Evolutionary conservation across 495 filamentous ascomycete species (phyloP), one percentile per base, ranked within the genome.

Genomic region (Chaetomium cochliodes): DNA sequence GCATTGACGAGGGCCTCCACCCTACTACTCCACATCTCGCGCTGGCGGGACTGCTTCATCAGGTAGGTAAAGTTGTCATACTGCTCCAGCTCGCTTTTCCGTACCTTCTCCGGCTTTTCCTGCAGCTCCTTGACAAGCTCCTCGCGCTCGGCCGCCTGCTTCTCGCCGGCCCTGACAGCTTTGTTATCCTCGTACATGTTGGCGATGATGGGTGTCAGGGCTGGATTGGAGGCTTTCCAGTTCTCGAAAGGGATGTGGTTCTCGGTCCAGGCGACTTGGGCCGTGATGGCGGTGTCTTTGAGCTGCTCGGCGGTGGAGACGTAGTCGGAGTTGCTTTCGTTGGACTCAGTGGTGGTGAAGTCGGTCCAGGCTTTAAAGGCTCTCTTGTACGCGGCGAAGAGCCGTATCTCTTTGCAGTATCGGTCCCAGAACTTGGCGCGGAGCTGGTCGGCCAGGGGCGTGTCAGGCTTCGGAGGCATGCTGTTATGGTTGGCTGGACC

Each of bases 21-120:
- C 18, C 63, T n/a, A 25, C 23, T 6, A 0, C 63, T 46, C 63
- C 63, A 65, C 11, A 65, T 28, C 25, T 59, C 63, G 11, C 56
- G 30, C 33, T 44, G 16, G 9, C 47, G 63, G 0, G 55, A 28
- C 56, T 65, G 42, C 33, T 13, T 52, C 11, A 65, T 51, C 22
- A 65, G 54, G 11, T 11, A 4, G 22, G 28, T 12, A 0, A 44
- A 58, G 4, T 65, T 5, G 25, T 65, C 55, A 37, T 52, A 65
- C 18, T n/a, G 3, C 4, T 23, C 46, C 2, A 59, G 22, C 55
- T 53, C 56, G 8, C 8, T 4, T 22, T 15, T 18, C 9, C n/a
- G 55, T 6, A 26, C 18, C 44, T 28, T 20, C 9, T 23, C 44
- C 16, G 26, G 0, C 54, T 64, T 64, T 20, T n/a, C 60, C 18